These are phyloP conservation scores for Coemansia sp. DNA, from an alignment of 192 early-diverging fungal species.

Conservation along the genomic window DNA sequence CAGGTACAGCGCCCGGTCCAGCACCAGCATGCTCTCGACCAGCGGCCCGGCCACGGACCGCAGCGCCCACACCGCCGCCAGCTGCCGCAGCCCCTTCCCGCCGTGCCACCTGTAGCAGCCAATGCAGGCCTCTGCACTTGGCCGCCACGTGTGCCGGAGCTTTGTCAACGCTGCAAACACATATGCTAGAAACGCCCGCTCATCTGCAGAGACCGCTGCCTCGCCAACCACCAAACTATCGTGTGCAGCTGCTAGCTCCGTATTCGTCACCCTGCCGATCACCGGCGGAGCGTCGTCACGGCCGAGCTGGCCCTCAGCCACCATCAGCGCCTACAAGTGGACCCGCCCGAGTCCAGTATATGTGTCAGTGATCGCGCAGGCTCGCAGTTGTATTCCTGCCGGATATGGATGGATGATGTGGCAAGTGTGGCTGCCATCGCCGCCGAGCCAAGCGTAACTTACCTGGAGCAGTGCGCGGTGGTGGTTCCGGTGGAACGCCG, in stretches of 20 bases:
- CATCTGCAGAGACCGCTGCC: background rate
- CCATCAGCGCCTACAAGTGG: conserved; percentile 49
- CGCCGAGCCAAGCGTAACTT: background rate
- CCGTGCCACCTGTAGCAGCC: conserved; percentile 29
- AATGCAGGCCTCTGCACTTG: conserved; percentile 22
- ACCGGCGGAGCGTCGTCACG: conserved; percentile 45
- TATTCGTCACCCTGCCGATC: conserved; percentile 54
- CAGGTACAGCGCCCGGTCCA: conserved; percentile 69
- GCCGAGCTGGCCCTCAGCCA: conserved; percentile 48
- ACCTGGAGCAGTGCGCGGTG: conserved; percentile 69
- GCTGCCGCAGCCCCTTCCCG: conserved; percentile 45
- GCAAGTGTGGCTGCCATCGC: too few species aligned
- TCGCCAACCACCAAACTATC: background rate
- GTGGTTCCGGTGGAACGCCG: conserved; percentile 62
- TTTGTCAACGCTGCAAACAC: conserved; percentile 54
- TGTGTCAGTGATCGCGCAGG: too few species aligned
- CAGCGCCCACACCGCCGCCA: conserved; percentile 80
- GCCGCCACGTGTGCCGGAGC: conserved; percentile 44
- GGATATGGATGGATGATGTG: too few species aligned
- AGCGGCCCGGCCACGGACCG: conserved; percentile 64
- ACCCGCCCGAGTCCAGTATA: too few species aligned
- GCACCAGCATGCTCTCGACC: conserved; percentile 71
- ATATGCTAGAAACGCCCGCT: conserved; percentile 50
- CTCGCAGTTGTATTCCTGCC: too few species aligned
- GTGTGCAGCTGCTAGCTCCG: conserved; percentile 38